These are phyloP conservation scores for Hanseniaspora guilliermondii DNA, from an alignment of 805 yeast species.

Conservation along the genomic window DNA sequence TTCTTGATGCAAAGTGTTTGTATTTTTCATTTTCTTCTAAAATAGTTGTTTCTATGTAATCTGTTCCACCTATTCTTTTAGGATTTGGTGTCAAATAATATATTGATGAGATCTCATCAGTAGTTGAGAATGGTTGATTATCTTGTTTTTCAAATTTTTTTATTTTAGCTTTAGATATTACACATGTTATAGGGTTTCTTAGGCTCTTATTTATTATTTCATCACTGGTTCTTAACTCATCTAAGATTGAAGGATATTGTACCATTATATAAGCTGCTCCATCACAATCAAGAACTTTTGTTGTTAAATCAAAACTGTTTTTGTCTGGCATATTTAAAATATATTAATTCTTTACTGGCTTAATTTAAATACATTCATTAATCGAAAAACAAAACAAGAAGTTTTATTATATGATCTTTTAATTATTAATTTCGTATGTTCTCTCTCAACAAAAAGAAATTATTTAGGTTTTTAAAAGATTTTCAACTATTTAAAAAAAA, in stretches of 20 bases:
- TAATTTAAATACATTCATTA: neutral
- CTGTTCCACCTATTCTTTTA: neutral
- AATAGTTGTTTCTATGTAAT: conserved; percentile 4
- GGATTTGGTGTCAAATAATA: conserved; percentile 12
- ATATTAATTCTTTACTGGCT: neutral
- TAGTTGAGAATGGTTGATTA: neutral
- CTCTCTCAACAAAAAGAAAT: too few species aligned
- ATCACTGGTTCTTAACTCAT: neutral
- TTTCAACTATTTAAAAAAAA: neutral
- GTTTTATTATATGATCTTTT: neutral
- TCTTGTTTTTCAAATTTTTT: neutral
- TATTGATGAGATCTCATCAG: neutral
- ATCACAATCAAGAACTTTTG: conserved; percentile 6
- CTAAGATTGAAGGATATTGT: neutral
- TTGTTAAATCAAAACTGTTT: neutral
- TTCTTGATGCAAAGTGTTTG: conserved; percentile 3
- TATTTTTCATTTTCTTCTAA: conserved; percentile 8
- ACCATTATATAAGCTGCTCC: neutral
- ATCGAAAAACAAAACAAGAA: neutral
- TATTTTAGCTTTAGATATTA: neutral
- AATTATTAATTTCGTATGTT: too few species aligned
- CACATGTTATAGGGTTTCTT: conserved; percentile 4
- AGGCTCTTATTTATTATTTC: neutral
- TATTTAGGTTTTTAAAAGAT: neutral
- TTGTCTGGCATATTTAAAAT: neutral